These are phyloP conservation scores for Verticillium dahliae DNA, from an alignment of 2,329 filamentous ascomycete genomes.

Conservation along the genomic window DNA sequence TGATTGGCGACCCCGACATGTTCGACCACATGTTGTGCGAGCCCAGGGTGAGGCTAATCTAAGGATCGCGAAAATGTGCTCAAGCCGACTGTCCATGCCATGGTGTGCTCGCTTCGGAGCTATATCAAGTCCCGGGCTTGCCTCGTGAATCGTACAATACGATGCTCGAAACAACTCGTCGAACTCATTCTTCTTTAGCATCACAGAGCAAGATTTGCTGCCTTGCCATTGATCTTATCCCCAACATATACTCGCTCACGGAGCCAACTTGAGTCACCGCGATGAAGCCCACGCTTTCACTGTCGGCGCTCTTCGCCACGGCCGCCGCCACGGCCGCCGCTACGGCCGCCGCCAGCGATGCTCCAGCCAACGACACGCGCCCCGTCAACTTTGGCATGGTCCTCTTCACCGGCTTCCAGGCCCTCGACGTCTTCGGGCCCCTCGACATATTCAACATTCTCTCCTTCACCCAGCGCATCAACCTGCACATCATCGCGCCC, in stretches of 20 bases:
- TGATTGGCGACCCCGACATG: neutral
- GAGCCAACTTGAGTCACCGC: neutral
- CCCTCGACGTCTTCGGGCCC: slow-evolving; percentile 15
- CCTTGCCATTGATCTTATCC: no score
- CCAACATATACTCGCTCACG: no score
- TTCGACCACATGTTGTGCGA: neutral
- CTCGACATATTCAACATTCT: slow-evolving; percentile 14
- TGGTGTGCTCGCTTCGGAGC: neutral
- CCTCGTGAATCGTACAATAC: no score
- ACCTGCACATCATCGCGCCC: slow-evolving; percentile 32
- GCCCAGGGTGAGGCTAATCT: neutral
- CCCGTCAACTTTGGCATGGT: slow-evolving; percentile 9
- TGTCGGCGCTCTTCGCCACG: neutral
- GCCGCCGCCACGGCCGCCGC: neutral
- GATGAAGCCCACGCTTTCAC: neutral
- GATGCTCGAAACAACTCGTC: no score
- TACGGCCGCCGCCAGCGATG: neutral
- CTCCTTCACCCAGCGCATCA: slow-evolving; percentile 16
- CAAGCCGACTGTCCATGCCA: neutral
- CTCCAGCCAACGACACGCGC: neutral
- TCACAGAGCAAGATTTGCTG: neutral
- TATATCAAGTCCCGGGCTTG: neutral
- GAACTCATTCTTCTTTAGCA: neutral
- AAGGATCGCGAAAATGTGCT: neutral
- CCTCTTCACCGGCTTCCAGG: slow-evolving; percentile 12